Conservation (phyloP, 352 stramenopile genomes). For the Aphanomyces astaci region DNA sequence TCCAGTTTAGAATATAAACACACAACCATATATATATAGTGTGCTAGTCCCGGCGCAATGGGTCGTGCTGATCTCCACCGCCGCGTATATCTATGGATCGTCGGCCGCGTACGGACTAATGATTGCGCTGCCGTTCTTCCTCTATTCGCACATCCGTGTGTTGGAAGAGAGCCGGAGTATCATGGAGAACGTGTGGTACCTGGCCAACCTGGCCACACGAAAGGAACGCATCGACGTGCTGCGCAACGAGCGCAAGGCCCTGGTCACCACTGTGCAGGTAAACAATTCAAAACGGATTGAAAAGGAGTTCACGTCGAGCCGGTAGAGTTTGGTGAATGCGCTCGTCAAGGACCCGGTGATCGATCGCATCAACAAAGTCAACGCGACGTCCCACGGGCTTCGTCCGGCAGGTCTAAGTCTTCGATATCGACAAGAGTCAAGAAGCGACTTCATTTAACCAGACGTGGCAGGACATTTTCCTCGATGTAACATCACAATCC, state of each 20-base stretch:
- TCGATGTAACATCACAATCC: not conserved
- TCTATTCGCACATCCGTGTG: conserved; percentile 74
- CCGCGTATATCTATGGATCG: conserved; percentile 46
- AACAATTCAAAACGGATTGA: too few relatives aligned
- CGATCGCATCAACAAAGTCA: not conserved
- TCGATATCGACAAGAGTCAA: not conserved
- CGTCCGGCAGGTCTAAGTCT: not conserved
- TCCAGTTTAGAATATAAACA: too few relatives aligned
- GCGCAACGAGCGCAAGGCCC: conserved; percentile 41
- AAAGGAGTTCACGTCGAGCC: not conserved
- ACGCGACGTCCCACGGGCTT: not conserved
- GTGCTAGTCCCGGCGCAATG: conserved; percentile 61
- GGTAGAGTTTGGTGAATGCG: not conserved
- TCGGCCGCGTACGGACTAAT: conserved; percentile 52
- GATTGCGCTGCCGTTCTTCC: conserved; percentile 45
- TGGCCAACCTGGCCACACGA: conserved; percentile 62
- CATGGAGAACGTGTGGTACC: conserved; percentile 65
- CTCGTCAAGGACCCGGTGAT: conserved; percentile 6
- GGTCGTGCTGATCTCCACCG: conserved; percentile 48
- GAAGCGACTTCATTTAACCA: conserved; percentile 7
- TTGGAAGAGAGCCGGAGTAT: conserved; percentile 69
- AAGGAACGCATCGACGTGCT: conserved; percentile 47
- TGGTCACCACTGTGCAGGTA: conserved; percentile 24
- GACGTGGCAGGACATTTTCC: too few relatives aligned
- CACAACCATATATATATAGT: too few relatives aligned